Evolutionary conservation across 2,329 filamentous ascomycete species (phyloP), one percentile per base, ranked within the genome.

Genomic region (Neofusicoccum sp.): DNA sequence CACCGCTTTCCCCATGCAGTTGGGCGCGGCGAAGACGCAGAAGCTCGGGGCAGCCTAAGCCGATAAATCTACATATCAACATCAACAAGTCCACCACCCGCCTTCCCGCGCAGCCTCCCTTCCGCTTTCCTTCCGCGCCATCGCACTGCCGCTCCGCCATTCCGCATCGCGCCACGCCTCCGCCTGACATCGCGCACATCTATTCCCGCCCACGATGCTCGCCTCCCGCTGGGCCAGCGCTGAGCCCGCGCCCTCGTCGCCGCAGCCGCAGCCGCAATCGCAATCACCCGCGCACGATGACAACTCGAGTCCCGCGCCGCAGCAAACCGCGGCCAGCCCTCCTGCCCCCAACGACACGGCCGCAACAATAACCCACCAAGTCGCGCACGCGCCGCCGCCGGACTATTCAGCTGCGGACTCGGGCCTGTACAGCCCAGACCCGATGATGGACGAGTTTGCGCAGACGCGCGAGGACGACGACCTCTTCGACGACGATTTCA

Each of bases 401-500:
- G 9, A 22, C 22, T 22, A 22, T 22, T 22, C 39, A n/a, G 11
- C 16, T 4, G 41, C 54, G 1, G 54, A n/a, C 39, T 4, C 52
- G 14, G 47, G 47, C 8, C 14, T 61, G 14, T 62, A 54, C 60
- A 56, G 49, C 48, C 48, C 43, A n/a, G 61, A 62, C 49, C 49
- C 61, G 41, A 56, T 56, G 50, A 67, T 75, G 12, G 80, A 81
- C 61, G 77, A 81, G 31, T 80, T 81, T 52, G 80, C 81, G 68
- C 80, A 82, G 63, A 80, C 81, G 1, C 79, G 80, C n/a, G 76
- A 78, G 43, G 78, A 79, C 45, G 81, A 83, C 64, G 80, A 83
- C 65, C 73, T 83, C 4, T 82, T 83, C 71, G 80, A 80, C 68
- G 80, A 83, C 62, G 81, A 82, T 68, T 81, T 82, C 66, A 81